These are phyloP conservation scores for Gigaspora rosea DNA, from an alignment of 192 early-diverging fungal genomes.

Conservation along the genomic window DNA sequence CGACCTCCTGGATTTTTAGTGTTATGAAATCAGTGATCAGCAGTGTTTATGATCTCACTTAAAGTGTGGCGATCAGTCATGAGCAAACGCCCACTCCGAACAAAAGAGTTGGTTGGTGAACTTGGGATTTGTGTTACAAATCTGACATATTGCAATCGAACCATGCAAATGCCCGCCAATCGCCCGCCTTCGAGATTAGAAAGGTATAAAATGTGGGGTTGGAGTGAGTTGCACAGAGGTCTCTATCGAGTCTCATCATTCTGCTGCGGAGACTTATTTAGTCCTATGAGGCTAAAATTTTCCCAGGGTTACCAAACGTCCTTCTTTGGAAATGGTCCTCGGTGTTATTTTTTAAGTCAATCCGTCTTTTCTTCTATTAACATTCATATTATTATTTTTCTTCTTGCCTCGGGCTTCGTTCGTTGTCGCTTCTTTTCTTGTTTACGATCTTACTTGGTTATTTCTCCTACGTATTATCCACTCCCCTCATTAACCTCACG, in stretches of 20 bases:
- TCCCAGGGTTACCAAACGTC: slow-evolving; percentile 16
- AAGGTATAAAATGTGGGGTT: no score
- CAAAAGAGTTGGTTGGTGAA: no score
- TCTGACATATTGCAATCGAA: no score
- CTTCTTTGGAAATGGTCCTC: slow-evolving; percentile 18
- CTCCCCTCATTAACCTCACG: not conserved
- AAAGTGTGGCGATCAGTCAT: no score
- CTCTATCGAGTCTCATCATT: not conserved
- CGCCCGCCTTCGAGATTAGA: no score
- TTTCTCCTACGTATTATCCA: not conserved
- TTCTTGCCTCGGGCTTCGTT: slow-evolving; percentile 9
- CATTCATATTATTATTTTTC: not conserved
- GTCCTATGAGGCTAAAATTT: slow-evolving; percentile 21
- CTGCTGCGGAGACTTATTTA: slow-evolving; percentile 10
- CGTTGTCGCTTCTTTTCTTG: slow-evolving; percentile 1
- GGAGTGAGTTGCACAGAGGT: no score
- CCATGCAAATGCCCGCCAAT: no score
- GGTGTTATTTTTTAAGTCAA: slow-evolving; percentile 6
- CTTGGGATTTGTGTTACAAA: no score
- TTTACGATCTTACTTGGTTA: slow-evolving; percentile 10
- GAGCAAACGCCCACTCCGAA: no score
- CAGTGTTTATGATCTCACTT: no score
- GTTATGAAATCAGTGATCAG: no score
- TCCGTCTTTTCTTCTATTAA: slow-evolving; percentile 1
- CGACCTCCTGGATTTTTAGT: no score